Conservation (phyloP, 352 stramenopile genomes). For the Pythium sp. region DNA sequence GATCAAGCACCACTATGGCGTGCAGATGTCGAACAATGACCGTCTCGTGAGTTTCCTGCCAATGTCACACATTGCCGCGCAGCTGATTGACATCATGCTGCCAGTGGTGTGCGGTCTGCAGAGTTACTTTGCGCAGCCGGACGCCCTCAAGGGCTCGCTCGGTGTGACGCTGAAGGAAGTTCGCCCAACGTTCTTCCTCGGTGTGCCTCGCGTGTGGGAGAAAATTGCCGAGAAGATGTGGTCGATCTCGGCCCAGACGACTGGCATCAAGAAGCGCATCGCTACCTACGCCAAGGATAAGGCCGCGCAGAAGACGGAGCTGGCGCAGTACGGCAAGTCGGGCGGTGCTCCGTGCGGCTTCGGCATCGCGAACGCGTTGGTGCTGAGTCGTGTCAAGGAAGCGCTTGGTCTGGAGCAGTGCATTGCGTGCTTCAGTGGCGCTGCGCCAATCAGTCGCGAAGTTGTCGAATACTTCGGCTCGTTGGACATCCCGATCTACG, state of each 20-base stretch:
- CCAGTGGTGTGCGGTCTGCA: slow-evolving; percentile 61
- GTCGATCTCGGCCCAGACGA: slow-evolving; percentile 81
- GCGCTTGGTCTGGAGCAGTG: slow-evolving; percentile 91
- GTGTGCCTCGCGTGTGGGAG: slow-evolving; percentile 90
- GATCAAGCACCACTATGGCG: slow-evolving; percentile 56
- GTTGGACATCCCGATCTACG: slow-evolving; percentile 92
- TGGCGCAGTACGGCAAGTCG: slow-evolving; percentile 84
- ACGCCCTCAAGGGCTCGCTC: slow-evolving; percentile 89
- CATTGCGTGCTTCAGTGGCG: slow-evolving; percentile 66
- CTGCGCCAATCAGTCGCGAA: slow-evolving; percentile 92
- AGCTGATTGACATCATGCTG: slow-evolving; percentile 87
- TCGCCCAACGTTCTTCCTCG: slow-evolving; percentile 89
- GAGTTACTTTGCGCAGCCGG: slow-evolving; percentile 87
- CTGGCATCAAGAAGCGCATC: slow-evolving; percentile 91
- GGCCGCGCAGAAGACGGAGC: slow-evolving; percentile 66
- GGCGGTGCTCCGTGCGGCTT: slow-evolving; percentile 88
- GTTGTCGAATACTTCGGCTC: slow-evolving; percentile 94
- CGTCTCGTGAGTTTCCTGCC: slow-evolving; percentile 87
- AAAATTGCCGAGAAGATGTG: slow-evolving; percentile 93
- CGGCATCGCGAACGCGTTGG: slow-evolving; percentile 81
- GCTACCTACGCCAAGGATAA: slow-evolving; percentile 89
- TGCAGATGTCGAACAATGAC: slow-evolving; percentile 61
- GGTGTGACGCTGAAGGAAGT: slow-evolving; percentile 83
- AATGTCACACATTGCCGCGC: slow-evolving; percentile 87
- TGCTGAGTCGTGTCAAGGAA: slow-evolving; percentile 86